Conservation (phyloP, 1,284 basidiomycete species). For the Boletus mariae region DNA sequence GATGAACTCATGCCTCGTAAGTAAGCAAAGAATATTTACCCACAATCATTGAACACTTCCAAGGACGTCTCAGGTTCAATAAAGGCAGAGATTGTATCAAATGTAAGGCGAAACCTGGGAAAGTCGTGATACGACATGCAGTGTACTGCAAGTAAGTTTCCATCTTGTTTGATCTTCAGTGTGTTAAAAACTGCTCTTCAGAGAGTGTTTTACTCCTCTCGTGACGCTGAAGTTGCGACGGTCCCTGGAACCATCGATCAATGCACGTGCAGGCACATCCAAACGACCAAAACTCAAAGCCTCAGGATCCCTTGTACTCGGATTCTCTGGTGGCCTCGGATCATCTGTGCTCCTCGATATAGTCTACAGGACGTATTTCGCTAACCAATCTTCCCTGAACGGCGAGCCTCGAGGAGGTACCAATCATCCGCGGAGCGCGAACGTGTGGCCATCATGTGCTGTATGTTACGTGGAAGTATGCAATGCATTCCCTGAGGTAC, state of each 20-base stretch:
- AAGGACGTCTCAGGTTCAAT: constrained; percentile 63
- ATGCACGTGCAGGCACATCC: constrained; percentile 38
- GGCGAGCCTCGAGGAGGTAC: constrained; percentile 48
- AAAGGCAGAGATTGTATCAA: constrained; percentile 63
- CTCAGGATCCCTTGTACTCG: constrained; percentile 61
- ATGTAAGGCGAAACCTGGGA: constrained; percentile 63
- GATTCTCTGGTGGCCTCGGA: constrained; percentile 70
- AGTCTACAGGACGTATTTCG: constrained; percentile 59
- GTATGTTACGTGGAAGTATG: constrained; percentile 72
- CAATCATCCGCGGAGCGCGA: constrained; percentile 60
- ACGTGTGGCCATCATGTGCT: constrained; percentile 57
- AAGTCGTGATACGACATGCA: constrained; percentile 70
- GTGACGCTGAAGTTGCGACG: constrained; percentile 62
- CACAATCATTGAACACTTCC: background rate
- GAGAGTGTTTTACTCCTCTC: constrained; percentile 65
- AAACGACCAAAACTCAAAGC: constrained; percentile 57
- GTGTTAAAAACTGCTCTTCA: constrained; percentile 25
- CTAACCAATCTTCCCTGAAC: constrained; percentile 26
- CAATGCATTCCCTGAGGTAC: constrained; percentile 57
- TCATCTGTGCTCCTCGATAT: constrained; percentile 72
- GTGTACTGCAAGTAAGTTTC: constrained; percentile 75
- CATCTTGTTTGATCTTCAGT: background rate
- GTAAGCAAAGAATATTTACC: constrained; percentile 19
- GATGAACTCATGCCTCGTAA: constrained; percentile 64
- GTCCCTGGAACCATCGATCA: constrained; percentile 61